Conservation (phyloP, 2,329 filamentous ascomycete species). For the Magnaporthales sp. region DNA sequence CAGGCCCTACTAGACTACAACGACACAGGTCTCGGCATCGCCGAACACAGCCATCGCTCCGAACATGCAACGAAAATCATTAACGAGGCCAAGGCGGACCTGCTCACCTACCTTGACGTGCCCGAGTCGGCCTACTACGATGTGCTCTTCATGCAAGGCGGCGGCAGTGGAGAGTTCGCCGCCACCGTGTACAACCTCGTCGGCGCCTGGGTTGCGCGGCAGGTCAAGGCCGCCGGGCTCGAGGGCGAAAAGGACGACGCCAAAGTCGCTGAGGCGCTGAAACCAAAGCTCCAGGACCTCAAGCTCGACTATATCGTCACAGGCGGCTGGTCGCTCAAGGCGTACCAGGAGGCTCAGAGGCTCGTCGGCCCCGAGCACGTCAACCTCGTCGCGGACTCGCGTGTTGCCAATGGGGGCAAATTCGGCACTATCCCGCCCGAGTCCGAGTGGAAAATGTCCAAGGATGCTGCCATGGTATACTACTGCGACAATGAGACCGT, state of each 20-base stretch:
- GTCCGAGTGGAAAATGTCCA: slow-evolving; percentile 65
- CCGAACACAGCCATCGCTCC: slow-evolving; percentile 86
- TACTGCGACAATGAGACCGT: slow-evolving; percentile 93
- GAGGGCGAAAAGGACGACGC: slow-evolving; percentile 21
- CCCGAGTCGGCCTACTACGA: slow-evolving; percentile 58
- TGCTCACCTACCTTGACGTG: slow-evolving; percentile 69
- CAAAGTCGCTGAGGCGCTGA: slow-evolving; percentile 15
- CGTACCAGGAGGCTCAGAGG: slow-evolving; percentile 70
- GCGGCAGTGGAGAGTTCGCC: slow-evolving; percentile 79
- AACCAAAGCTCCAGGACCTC: slow-evolving; percentile 46
- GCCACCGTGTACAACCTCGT: slow-evolving; percentile 79
- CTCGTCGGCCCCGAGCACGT: slow-evolving; percentile 71
- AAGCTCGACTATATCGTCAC: slow-evolving; percentile 87
- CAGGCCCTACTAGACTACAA: slow-evolving; percentile 75
- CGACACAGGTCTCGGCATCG: slow-evolving; percentile 72
- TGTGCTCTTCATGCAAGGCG: slow-evolving; percentile 78
- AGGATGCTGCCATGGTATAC: slow-evolving; percentile 68
- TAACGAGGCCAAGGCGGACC: slow-evolving; percentile 65
- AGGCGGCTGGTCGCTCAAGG: slow-evolving; percentile 85
- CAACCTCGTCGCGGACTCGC: slow-evolving; percentile 51
- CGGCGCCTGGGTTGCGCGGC: slow-evolving; percentile 68
- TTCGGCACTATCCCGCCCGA: slow-evolving; percentile 78
- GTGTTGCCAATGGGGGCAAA: slow-evolving; percentile 57
- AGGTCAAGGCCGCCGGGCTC: slow-evolving; percentile 49
- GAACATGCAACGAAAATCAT: slow-evolving; percentile 70